Percentiles rank a stretch among this genome's conserved stretches.
These are phyloP conservation scores for Cercospora zeina DNA, from an alignment of 2,329 filamentous ascomycete genomes.

Conservation along the genomic window DNA sequence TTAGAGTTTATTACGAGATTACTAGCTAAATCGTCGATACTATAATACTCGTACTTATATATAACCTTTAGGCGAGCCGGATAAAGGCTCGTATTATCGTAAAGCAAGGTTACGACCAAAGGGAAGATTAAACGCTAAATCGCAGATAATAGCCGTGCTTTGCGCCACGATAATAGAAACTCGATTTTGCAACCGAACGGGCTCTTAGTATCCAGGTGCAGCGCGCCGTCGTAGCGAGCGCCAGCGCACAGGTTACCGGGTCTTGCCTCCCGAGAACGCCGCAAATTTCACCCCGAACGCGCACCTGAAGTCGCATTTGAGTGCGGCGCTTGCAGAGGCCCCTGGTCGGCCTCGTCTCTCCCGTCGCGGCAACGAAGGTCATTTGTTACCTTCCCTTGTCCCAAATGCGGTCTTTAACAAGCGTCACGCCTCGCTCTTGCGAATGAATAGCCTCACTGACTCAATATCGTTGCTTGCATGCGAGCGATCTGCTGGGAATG, in stretches of 20 bases:
- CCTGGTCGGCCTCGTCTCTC: slow-evolving; percentile 4
- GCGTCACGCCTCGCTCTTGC: slow-evolving; percentile 10
- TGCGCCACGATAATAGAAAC: too few species aligned
- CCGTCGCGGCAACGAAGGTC: slow-evolving; percentile 5
- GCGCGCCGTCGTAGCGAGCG: slow-evolving; percentile 11
- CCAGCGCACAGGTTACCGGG: slow-evolving; percentile 10
- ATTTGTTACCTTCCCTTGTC: slow-evolving; percentile 11
- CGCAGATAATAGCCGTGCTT: too few species aligned
- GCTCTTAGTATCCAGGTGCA: too few species aligned
- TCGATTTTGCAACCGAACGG: too few species aligned
- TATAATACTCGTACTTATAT: too few species aligned
- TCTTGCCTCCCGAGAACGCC: background rate
- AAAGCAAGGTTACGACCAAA: too few species aligned
- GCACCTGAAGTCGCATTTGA: slow-evolving; percentile 10
- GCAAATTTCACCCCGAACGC: background rate
- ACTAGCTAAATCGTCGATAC: too few species aligned
- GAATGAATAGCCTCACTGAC: background rate
- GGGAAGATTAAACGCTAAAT: too few species aligned
- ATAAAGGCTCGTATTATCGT: too few species aligned
- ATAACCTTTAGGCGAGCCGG: too few species aligned
- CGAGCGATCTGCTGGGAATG: slow-evolving; percentile 7
- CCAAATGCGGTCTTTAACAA: slow-evolving; percentile 11
- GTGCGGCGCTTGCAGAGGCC: slow-evolving; percentile 10
- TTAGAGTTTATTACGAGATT: too few species aligned
- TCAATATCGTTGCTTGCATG: background rate